These are phyloP conservation scores for Podaxis sp. DNA, from an alignment of 768 basidiomycete species.

Conservation along the genomic window DNA sequence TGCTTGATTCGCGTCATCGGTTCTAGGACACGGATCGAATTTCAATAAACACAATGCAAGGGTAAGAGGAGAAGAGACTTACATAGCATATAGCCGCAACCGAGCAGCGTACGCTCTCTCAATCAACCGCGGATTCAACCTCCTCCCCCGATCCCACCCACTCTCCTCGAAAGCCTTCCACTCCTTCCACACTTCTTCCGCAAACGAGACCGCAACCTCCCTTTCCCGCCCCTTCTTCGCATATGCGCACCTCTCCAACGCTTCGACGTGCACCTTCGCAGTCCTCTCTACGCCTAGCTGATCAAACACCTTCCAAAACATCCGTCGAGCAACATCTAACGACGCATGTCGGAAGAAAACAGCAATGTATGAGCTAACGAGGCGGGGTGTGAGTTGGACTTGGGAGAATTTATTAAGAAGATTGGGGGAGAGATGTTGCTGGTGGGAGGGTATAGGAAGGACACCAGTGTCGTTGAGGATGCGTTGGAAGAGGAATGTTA, in stretches of 20 bases:
- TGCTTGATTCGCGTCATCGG: constrained; percentile 48
- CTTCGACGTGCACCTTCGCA: constrained; percentile 58
- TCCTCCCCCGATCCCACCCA: constrained; percentile 27
- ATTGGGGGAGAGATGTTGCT: constrained; percentile 10
- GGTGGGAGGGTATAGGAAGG: neutral
- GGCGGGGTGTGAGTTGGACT: constrained; percentile 56
- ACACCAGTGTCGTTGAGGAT: constrained; percentile 37
- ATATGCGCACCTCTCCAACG: constrained; percentile 63
- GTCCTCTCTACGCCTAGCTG: constrained; percentile 42
- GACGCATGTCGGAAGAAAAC: constrained; percentile 60
- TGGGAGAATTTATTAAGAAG: constrained; percentile 43
- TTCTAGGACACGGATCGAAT: constrained; percentile 30
- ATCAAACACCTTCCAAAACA: constrained; percentile 52
- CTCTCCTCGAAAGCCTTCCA: constrained; percentile 54
- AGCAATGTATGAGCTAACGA: constrained; percentile 80
- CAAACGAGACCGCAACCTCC: constrained; percentile 47
- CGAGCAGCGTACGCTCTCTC: constrained; percentile 70
- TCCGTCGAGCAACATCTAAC: constrained; percentile 44
- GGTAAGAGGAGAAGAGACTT: constrained; percentile 25
- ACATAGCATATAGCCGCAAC: constrained; percentile 67
- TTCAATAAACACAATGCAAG: neutral
- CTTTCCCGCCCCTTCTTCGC: constrained; percentile 44
- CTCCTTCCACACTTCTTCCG: constrained; percentile 60
- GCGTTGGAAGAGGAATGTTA: constrained; percentile 57
- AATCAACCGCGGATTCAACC: constrained; percentile 44